A percentile compares a stretch with the other conserved stretches of the same genome.
These are phyloP conservation scores for Allomyces javanicus DNA, from an alignment of 192 early-diverging fungal genomes.

Conservation along the genomic window DNA sequence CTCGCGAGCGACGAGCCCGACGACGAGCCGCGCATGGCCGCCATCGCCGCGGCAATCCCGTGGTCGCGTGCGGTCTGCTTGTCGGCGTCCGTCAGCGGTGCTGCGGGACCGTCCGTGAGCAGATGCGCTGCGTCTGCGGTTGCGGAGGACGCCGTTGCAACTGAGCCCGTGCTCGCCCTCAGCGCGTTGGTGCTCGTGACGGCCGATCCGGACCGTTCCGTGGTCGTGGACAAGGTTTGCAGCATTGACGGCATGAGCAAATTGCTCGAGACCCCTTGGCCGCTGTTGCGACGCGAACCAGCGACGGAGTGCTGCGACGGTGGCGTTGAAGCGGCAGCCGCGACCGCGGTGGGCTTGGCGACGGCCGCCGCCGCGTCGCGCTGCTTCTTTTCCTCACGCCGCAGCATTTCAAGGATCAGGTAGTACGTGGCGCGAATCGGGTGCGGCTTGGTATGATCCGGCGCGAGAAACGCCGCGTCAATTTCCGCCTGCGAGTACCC, in stretches of 20 bases:
- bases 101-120: too few relatives aligned
- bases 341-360: not conserved
- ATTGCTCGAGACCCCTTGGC: not conserved
- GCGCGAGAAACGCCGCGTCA: conserved; percentile 13
- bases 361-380: conserved; percentile 4
- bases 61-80: too few relatives aligned
- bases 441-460: conserved; percentile 9
- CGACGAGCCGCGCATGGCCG: too few relatives aligned
- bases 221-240: not conserved
- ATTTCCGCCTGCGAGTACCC: conserved; percentile 25
- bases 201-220: not conserved
- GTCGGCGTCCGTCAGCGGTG: too few relatives aligned
- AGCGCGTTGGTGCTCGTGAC: too few relatives aligned
- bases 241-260: not conserved
- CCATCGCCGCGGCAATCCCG: too few relatives aligned
- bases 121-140: too few relatives aligned
- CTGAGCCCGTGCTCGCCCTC: not conserved
- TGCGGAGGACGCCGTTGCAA: not conserved
- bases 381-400: conserved; percentile 15
- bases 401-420: conserved; percentile 27
- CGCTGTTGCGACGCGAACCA: too few relatives aligned
- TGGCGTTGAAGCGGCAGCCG: too few relatives aligned
- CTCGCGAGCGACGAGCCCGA: too few relatives aligned
- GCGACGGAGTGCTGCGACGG: too few relatives aligned
- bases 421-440: conserved; percentile 31